Evolutionary conservation across 164 flowering plant genomes (phyloP).

Genomic region (Vitis labrusca): DNA sequence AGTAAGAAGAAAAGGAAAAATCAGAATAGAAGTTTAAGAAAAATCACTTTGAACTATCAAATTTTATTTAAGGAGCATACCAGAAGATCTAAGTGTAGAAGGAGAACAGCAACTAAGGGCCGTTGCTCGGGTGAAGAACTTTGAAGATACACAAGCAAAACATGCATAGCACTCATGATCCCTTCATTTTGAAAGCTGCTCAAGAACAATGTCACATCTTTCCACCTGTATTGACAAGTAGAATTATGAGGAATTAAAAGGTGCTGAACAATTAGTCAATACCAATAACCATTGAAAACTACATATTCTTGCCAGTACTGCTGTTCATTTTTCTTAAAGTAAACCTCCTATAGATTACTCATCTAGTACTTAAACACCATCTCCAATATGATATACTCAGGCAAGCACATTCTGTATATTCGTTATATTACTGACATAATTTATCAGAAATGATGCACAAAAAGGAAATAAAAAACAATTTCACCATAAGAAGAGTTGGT

Average conservation of each 20-base stretch:
- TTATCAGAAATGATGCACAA: too few species aligned
- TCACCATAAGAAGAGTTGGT: too few species aligned
- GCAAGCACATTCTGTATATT: too few species aligned
- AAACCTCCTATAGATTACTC: too few species aligned
- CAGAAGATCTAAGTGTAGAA: conserved; percentile 60
- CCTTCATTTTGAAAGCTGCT: conserved; percentile 46
- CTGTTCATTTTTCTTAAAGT: too few species aligned
- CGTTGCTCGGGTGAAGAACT: conserved; percentile 44
- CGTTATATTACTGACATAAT: too few species aligned
- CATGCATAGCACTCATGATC: conserved; percentile 46
- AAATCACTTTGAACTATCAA: neutral
- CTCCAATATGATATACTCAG: too few species aligned
- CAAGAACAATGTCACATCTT: conserved; percentile 38
- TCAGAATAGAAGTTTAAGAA: too few species aligned
- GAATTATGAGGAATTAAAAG: neutral
- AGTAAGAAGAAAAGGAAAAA: neutral
- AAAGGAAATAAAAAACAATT: too few species aligned
- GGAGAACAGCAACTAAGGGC: conserved; percentile 54
- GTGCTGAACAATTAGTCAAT: neutral
- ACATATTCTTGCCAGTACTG: neutral
- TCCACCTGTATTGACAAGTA: conserved; percentile 42
- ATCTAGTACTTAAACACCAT: too few species aligned
- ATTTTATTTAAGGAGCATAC: conserved; percentile 29
- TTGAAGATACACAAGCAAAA: conserved; percentile 52
- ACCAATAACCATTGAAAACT: neutral